These are phyloP conservation scores for Berberis thunbergii DNA, from an alignment of 164 flowering plant genomes.

Conservation along the genomic window DNA sequence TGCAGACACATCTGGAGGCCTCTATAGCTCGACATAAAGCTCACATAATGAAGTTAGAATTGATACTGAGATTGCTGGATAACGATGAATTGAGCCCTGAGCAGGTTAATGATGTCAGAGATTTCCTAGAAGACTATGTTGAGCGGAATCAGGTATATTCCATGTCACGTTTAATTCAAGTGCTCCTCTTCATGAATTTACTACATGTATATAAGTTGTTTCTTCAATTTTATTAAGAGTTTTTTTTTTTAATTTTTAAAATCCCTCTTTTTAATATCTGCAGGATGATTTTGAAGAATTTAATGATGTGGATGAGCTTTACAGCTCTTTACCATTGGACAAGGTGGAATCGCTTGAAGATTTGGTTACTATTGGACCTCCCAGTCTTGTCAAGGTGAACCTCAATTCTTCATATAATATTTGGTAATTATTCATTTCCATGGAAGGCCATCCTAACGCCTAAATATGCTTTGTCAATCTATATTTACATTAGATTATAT, in stretches of 20 bases:
- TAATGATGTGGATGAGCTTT: constrained; percentile 88
- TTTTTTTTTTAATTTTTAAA: neutral
- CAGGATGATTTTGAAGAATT: constrained; percentile 99
- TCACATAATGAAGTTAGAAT: constrained; percentile 88
- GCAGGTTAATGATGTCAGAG: constrained; percentile 93
- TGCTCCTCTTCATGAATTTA: too few species aligned
- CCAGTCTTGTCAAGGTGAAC: constrained; percentile 77
- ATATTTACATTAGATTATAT: too few species aligned
- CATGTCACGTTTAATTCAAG: neutral
- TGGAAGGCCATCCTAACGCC: neutral
- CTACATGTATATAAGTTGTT: too few species aligned
- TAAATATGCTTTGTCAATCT: neutral
- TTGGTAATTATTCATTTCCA: neutral
- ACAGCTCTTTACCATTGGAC: constrained; percentile 71
- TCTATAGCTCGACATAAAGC: constrained; percentile 89
- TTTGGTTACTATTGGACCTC: constrained; percentile 69
- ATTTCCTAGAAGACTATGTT: constrained; percentile 89
- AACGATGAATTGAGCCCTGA: constrained; percentile 98
- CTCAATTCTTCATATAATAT: neutral
- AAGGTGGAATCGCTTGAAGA: constrained; percentile 96
- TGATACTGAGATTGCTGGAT: constrained; percentile 86
- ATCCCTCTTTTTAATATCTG: constrained; percentile 7
- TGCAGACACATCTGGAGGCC: constrained; percentile 84
- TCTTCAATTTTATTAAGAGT: too few species aligned
- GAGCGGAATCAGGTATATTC: constrained; percentile 89